These are phyloP conservation scores for Phaffomyces opuntiae DNA, from an alignment of 805 yeast genomes.

Conservation along the genomic window DNA sequence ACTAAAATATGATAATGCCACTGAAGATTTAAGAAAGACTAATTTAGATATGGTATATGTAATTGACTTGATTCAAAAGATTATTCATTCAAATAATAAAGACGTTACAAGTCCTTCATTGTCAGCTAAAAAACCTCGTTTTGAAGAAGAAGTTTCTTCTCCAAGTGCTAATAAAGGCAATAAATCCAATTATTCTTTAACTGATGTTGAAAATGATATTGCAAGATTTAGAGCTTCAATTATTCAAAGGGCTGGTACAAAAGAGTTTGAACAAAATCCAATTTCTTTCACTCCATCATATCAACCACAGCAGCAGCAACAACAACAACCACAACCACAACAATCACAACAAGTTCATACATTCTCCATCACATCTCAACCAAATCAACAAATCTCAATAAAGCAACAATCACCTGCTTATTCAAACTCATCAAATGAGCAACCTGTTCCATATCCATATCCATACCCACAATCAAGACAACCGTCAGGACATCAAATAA, in stretches of 20 bases:
- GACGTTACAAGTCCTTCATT: constrained; percentile 1
- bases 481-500: constrained; percentile 1
- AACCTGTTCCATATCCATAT: constrained; percentile 19
- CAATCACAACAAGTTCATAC: constrained; percentile 9
- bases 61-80: constrained; percentile 37
- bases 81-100: constrained; percentile 13
- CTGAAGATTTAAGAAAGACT: constrained; percentile 40
- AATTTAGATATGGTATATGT: constrained; percentile 48
- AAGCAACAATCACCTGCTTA: constrained; percentile 2
- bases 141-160: constrained; percentile 13
- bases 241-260: constrained; percentile 21
- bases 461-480: constrained; percentile 18
- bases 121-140: background rate
- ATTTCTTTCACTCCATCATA: constrained; percentile 21
- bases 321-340: background rate
- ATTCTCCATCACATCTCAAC: constrained; percentile 6
- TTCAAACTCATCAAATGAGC: constrained; percentile 8
- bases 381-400: background rate
- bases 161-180: constrained; percentile 12
- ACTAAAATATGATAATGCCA: constrained; percentile 39
- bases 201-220: constrained; percentile 18
- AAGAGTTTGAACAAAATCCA: constrained; percentile 19
- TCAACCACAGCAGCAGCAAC: constrained; percentile 14
- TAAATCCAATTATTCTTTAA: constrained; percentile 2
- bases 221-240: constrained; percentile 21